These are phyloP conservation scores for Acidiella bohemica DNA, from an alignment of 495 filamentous ascomycete species.

Conservation along the genomic window DNA sequence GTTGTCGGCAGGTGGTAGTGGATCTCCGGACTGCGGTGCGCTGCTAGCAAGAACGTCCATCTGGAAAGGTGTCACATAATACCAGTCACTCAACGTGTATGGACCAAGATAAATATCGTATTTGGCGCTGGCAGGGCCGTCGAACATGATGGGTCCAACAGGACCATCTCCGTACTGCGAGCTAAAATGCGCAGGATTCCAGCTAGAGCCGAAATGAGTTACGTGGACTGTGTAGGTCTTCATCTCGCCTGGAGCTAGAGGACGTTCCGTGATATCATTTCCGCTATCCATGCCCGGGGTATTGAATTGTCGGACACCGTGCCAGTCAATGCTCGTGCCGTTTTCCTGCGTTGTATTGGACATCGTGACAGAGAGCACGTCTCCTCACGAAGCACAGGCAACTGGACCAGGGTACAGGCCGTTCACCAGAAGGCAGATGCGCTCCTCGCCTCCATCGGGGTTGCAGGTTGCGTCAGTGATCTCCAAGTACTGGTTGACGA, in stretches of 20 bases:
- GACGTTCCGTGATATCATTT: slow-evolving; percentile 29
- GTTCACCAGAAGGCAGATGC: slow-evolving; percentile 20
- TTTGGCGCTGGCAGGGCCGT: slow-evolving; percentile 27
- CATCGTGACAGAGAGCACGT: slow-evolving; percentile 24
- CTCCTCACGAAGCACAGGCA: slow-evolving; percentile 26
- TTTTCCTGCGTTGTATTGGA: slow-evolving; percentile 26
- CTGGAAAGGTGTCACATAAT: slow-evolving; percentile 22
- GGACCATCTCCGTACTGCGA: slow-evolving; percentile 30
- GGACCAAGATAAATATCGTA: slow-evolving; percentile 31
- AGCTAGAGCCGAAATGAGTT: slow-evolving; percentile 31
- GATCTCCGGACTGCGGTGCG: slow-evolving; percentile 9
- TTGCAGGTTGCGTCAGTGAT: slow-evolving; percentile 23
- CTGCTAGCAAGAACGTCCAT: slow-evolving; percentile 3
- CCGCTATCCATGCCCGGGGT: slow-evolving; percentile 25
- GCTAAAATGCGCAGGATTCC: slow-evolving; percentile 27
- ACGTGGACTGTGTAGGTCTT: slow-evolving; percentile 28
- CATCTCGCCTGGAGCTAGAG: slow-evolving; percentile 25
- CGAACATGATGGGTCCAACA: slow-evolving; percentile 26
- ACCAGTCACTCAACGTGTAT: slow-evolving; percentile 28
- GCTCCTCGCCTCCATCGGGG: slow-evolving; percentile 15
- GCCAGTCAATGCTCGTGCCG: slow-evolving; percentile 31
- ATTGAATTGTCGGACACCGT: slow-evolving; percentile 28
- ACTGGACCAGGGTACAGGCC: slow-evolving; percentile 22
- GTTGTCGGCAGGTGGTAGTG: slow-evolving; percentile 23
- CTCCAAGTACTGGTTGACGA: slow-evolving; percentile 15